These are phyloP conservation scores for Kwoniella botswanensis DNA, from an alignment of 768 basidiomycete genomes.

Conservation along the genomic window DNA sequence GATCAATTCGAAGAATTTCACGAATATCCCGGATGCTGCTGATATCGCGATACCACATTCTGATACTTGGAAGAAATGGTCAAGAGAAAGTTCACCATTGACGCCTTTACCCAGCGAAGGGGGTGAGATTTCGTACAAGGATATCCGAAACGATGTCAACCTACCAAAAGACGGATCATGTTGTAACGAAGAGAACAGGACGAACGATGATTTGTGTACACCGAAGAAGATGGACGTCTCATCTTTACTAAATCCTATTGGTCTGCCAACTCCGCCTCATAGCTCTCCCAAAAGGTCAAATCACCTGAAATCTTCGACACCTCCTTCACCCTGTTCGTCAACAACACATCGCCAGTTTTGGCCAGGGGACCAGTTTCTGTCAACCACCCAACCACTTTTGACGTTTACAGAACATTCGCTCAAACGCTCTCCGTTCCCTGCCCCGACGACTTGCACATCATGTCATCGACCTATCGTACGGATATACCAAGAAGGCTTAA, in stretches of 20 bases:
- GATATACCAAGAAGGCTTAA: constrained; percentile 41
- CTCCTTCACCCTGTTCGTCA: neutral
- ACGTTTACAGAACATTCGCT: neutral
- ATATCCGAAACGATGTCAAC: too few relatives aligned
- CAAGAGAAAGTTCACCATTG: neutral
- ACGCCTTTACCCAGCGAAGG: too few relatives aligned
- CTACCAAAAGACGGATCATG: too few relatives aligned
- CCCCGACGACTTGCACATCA: constrained; percentile 3
- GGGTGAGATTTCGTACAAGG: neutral
- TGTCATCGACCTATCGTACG: constrained; percentile 26
- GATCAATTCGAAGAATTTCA: constrained; percentile 1
- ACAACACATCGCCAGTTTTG: neutral
- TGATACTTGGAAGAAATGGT: neutral
- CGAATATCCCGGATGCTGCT: neutral
- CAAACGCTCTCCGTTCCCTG: neutral
- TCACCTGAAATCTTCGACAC: neutral
- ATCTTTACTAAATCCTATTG: neutral
- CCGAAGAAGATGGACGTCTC: constrained; percentile 1
- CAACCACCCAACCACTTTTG: neutral
- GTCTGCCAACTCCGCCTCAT: constrained; percentile 23
- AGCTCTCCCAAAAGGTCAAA: constrained; percentile 3
- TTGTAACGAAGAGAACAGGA: too few relatives aligned
- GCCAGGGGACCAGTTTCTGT: neutral
- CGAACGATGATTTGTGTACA: too few relatives aligned
- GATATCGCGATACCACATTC: too few relatives aligned